Evolutionary conservation across 768 basidiomycete species (phyloP), one percentile per base, ranked within the genome.

Genomic region (Cystofilobasidium macerans): DNA sequence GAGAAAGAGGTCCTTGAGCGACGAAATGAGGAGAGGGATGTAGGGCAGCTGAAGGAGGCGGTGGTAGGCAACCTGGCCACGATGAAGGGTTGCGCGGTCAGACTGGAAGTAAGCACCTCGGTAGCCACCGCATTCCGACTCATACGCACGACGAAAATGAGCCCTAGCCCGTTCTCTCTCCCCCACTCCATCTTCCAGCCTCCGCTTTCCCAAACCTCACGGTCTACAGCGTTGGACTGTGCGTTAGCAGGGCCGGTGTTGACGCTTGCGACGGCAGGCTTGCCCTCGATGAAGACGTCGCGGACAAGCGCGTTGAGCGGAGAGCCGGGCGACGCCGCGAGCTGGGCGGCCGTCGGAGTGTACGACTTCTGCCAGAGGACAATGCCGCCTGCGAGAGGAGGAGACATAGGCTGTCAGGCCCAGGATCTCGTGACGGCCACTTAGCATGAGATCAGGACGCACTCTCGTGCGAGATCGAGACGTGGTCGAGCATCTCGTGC

Each of bases 401-500:
- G 32, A 28, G 18, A 30, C 5, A 9, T 35, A 24, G 8, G 47
- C 30, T 28, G 45, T 57, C 14, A 33, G 33, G 58, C 42, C 8
- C 18, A 48, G 24, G 48, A 54, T 14, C 30, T 43, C 40, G 38
- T 59, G 33, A 20, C 22, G 30, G 35, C n/a, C n/a, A n/a, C n/a
- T n/a, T n/a, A n/a, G n/a, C n/a, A n/a, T n/a, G n/a, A n/a, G n/a
- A n/a, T n/a, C n/a, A n/a, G n/a, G 24, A 61, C 75, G 62, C 68
- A 86, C 91, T 90, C 82, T 89, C 89, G 76, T 92, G 90, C 12
- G 89, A 89, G 72, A 97, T 94, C 33, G 90, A 92, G 76, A 91
- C 89, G 77, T 92, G 88, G 78, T 97, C 93, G 66, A 95, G 83
- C 91, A 95, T 95, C n/a, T n/a, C n/a, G n/a, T n/a, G n/a, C n/a